Evolutionary conservation across 2,329 filamentous ascomycete species (phyloP).

Genomic region (Ampelomyces quisqualis): DNA sequence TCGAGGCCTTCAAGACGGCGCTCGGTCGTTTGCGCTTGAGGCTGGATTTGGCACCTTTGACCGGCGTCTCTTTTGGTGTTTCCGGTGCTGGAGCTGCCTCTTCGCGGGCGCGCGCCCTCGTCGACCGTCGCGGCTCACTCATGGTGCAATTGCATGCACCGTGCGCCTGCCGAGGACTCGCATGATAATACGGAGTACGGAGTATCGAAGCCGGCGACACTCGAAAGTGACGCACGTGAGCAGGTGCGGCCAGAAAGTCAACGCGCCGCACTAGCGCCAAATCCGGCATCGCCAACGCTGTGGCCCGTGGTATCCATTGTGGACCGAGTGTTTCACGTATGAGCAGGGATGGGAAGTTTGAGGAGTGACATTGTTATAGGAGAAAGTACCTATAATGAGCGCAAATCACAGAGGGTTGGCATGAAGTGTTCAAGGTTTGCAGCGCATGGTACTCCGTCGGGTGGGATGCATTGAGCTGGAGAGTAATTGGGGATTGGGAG

Average conservation of each 20-base stretch:
- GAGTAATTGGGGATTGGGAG: too few relatives aligned
- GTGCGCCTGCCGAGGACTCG: neutral
- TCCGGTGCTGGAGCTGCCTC: slow-evolving; percentile 32
- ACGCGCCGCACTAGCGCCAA: slow-evolving; percentile 2
- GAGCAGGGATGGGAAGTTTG: too few relatives aligned
- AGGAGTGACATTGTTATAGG: too few relatives aligned
- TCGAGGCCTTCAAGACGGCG: slow-evolving; percentile 25
- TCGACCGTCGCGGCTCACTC: slow-evolving; percentile 42
- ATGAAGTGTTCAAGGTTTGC: too few relatives aligned
- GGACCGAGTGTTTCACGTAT: too few relatives aligned
- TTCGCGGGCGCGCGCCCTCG: slow-evolving; percentile 39
- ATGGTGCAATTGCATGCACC: slow-evolving; percentile 18
- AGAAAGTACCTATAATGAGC: too few relatives aligned
- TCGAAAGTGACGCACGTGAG: slow-evolving; percentile 7
- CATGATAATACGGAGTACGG: slow-evolving; percentile 3
- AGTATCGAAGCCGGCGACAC: too few relatives aligned
- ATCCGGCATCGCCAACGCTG: neutral
- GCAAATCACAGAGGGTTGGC: too few relatives aligned
- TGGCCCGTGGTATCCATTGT: too few relatives aligned
- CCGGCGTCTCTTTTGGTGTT: slow-evolving; percentile 29
- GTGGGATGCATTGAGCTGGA: too few relatives aligned
- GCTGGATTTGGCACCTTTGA: slow-evolving; percentile 26
- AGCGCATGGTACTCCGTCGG: too few relatives aligned
- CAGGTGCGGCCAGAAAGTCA: slow-evolving; percentile 3
- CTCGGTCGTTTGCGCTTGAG: slow-evolving; percentile 40